Evolutionary conservation across 2,329 filamentous ascomycete species (phyloP).

Genomic region (Lachnellula hyalina): DNA sequence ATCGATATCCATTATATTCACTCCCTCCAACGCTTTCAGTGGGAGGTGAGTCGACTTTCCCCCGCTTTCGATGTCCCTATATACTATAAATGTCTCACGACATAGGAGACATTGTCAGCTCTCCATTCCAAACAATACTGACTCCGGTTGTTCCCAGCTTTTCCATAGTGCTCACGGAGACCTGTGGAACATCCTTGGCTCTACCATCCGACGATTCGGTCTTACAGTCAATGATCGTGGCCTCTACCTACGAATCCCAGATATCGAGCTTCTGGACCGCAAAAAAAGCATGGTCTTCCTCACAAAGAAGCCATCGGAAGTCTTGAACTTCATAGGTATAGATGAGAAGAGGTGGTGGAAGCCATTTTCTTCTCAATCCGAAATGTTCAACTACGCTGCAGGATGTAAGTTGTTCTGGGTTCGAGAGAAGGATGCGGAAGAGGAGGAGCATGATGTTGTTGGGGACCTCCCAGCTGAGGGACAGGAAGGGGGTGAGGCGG

Average conservation of each 20-base stretch:
- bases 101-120: not conserved
- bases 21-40: slow-evolving; percentile 43
- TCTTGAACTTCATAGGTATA: slow-evolving; percentile 61
- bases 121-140: not conserved
- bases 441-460: slow-evolving; percentile 8
- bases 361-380: slow-evolving; percentile 49
- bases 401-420: slow-evolving; percentile 54
- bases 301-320: slow-evolving; percentile 47
- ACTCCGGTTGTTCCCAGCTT: not conserved
- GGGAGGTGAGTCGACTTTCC: slow-evolving; percentile 38
- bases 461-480: slow-evolving; percentile 9
- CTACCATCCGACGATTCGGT: slow-evolving; percentile 57
- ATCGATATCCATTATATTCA: slow-evolving; percentile 59
- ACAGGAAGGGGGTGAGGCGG: slow-evolving; percentile 30
- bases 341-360: slow-evolving; percentile 43
- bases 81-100: no score
- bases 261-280: slow-evolving; percentile 57
- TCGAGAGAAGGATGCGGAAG: slow-evolving; percentile 23
- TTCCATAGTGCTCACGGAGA: slow-evolving; percentile 73
- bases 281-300: slow-evolving; percentile 53
- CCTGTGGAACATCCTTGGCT: slow-evolving; percentile 59
- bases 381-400: slow-evolving; percentile 58
- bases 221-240: slow-evolving; percentile 60
- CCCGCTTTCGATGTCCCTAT: no score
- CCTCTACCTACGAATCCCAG: slow-evolving; percentile 59